Evolutionary conservation across 345 rosid genomes (phyloP), one percentile per base, ranked within the genome.

Genomic region (Firmiana major): DNA sequence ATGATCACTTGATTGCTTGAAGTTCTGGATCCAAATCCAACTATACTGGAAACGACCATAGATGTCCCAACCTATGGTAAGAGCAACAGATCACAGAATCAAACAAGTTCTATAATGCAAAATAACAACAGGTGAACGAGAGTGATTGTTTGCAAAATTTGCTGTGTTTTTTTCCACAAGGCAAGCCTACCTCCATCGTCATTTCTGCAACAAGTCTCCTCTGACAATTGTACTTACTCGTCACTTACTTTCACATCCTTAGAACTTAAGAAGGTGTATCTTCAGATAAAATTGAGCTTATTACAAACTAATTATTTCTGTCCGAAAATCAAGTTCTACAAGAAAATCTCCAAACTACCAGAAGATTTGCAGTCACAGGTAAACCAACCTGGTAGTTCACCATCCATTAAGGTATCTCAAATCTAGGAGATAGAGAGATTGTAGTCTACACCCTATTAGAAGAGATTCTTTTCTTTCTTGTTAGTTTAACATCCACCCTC

Each of bases 1-100:
- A 84, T 83, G 87, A 78, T 74, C 86, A 88, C 89, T 87, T 84
- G 85, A 85, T 73, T 86, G 84, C 87, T 89, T 84, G 83, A 83
- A 86, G 84, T 86, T 86, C 84, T 73, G 75, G 86, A 78, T 75
- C 81, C 79, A 81, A 80, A 88, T 84, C 87, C 87, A 84, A 87
- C 73, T 75, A 84, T 74, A 83, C 86, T 75, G 81, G 87, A 91
- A 84, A 84, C 68, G 80, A 77, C 77, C 86, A 81, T 71, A 70
- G 85, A 83, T 17, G 83, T 83, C 84, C 85, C 81, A 79, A 89
- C 93, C 97, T 90, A 87, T 80, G 66, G 92, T 89, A 86, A 86
- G 84, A 89, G 89, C 90, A 90, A 85, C 74, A 87, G 71, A 89
- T 82, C 84, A 90, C 87, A 83, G 78, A 21, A 88, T 89, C 97